Base-by-base conservation (phyloP, 1,284 basidiomycete genomes). In the Sporisorium scitamineum region DNA sequence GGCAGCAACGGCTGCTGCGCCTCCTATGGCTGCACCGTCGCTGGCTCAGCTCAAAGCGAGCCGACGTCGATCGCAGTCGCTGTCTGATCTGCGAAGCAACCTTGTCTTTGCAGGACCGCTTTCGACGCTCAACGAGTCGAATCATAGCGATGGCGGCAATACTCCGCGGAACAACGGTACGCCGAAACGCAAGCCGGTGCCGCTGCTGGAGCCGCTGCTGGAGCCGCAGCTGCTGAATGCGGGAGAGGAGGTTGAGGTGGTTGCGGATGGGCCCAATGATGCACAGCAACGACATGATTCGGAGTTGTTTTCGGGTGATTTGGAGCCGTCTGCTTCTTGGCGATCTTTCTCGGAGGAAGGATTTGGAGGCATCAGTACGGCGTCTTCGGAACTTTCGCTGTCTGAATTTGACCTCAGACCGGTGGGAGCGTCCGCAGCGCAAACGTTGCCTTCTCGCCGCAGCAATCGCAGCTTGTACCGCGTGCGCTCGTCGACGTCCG, bases 271-370 rank as follows among this genome's bases (percentile, higher is more conserved):
- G 16, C 20, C 44, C n/a, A 8, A 13, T 11, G 18, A 5, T 24
- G 11, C 18, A 1, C 54, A 31, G 16, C 39, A 20, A 1, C 47
- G 22, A 31, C 29, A 52, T 13, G 51, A 48, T 4, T 27, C 51
- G 32, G 57, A 55, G 10, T 16, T 69, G 11, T 74, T 66, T n/a
- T 22, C 34, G 1, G 67, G 63, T 0, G 29, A 22, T 0, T 37
- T 70, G 26, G 60, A 75, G 41, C 67, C 66, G 9, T 63, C 62
- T 5, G n/a, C 59, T 0, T 65, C 66, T 1, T 76, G 74, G 74
- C 54, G 63, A 0, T 62, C 61, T 1, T 76, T 72, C 24, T 70
- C 70, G 2, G 63, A 72, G 34, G 60, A 69, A 66, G 74, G 70
- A 0, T 76, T 76, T 34, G 62, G 62, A 4, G 50, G 16, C 4